phyloP scores from a whole-genome alignment of 2,329 filamentous ascomycete species.

The Aurifilum marmelostoma region DNA sequence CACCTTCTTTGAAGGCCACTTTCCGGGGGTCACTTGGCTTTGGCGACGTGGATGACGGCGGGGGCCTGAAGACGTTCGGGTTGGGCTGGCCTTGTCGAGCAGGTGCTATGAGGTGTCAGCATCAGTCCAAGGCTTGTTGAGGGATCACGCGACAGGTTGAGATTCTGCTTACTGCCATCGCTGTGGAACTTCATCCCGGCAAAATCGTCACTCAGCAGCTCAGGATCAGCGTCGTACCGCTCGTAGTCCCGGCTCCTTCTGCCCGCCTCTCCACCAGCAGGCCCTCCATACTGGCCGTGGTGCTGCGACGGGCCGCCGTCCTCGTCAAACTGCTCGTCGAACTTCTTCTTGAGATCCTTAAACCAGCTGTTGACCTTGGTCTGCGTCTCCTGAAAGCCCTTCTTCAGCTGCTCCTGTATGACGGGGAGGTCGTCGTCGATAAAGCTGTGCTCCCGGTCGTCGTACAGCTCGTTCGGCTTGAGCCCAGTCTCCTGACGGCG shows the following conservation, averaged over 20 bases:
- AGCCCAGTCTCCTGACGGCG: conserved; percentile 54
- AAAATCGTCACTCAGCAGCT: conserved; percentile 90
- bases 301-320: conserved; percentile 58
- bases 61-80: conserved; percentile 78
- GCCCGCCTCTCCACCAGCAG: conserved; percentile 63
- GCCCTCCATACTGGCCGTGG: conserved; percentile 39
- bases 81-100: conserved; percentile 61
- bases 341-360: conserved; percentile 84
- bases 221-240: conserved; percentile 92
- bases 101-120: conserved; percentile 54
- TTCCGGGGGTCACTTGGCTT: conserved; percentile 53
- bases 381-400: conserved; percentile 94
- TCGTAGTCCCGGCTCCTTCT: conserved; percentile 85
- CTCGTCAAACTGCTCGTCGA: conserved; percentile 85
- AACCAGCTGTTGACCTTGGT: conserved; percentile 93
- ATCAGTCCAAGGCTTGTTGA: no score
- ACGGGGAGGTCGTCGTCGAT: conserved; percentile 94
- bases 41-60: conserved; percentile 56
- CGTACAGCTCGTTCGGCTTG: conserved; percentile 60
- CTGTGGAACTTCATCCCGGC: conserved; percentile 66
- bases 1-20: conserved; percentile 62
- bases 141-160: background rate
- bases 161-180: conserved; percentile 60
- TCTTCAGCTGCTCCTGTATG: conserved; percentile 89
- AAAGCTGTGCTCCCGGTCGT: conserved; percentile 83